Evolutionary conservation across 495 filamentous ascomycete species (phyloP).

Genomic region (Opeltia flavorubescens): DNA sequence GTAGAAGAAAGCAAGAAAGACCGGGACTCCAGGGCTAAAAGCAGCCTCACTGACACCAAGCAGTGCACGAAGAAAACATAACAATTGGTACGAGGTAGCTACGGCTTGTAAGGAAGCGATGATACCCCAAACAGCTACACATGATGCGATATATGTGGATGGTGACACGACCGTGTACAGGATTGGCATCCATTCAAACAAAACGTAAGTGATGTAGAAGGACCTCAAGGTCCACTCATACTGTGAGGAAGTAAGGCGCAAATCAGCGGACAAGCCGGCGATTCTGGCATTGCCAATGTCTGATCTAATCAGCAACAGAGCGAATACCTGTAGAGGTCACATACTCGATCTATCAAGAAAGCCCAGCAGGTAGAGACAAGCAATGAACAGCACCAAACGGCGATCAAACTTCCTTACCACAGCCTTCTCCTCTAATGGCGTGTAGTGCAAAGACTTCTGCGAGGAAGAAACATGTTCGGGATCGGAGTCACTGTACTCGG

Average conservation of each 20-base stretch:
- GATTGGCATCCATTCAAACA: conserved; percentile 59
- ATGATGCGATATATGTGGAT: conserved; percentile 41
- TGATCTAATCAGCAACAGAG: conserved; percentile 15
- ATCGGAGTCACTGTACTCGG: too few species aligned
- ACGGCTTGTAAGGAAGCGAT: conserved; percentile 60
- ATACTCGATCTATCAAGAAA: conserved; percentile 69
- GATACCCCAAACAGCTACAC: conserved; percentile 49
- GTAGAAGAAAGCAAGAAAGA: conserved; percentile 50
- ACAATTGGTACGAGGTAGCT: conserved; percentile 34
- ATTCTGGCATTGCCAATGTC: conserved; percentile 73
- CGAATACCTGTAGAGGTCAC: conserved; percentile 11
- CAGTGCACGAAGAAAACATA: conserved; percentile 31
- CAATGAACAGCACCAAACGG: conserved; percentile 64
- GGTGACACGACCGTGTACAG: conserved; percentile 42
- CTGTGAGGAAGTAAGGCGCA: conserved; percentile 38
- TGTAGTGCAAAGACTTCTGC: conserved; percentile 53
- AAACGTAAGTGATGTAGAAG: conserved; percentile 60
- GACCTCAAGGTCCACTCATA: conserved; percentile 56
- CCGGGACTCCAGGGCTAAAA: conserved; percentile 47
- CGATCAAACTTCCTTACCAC: conserved; percentile 64
- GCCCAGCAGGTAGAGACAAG: conserved; percentile 65
- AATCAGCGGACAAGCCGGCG: conserved; percentile 54
- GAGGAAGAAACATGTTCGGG: too few species aligned
- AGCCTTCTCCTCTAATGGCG: conserved; percentile 54
- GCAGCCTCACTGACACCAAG: conserved; percentile 49